Conservation (phyloP, 1,284 basidiomycete genomes). For the Fomitopsis betulina region DNA sequence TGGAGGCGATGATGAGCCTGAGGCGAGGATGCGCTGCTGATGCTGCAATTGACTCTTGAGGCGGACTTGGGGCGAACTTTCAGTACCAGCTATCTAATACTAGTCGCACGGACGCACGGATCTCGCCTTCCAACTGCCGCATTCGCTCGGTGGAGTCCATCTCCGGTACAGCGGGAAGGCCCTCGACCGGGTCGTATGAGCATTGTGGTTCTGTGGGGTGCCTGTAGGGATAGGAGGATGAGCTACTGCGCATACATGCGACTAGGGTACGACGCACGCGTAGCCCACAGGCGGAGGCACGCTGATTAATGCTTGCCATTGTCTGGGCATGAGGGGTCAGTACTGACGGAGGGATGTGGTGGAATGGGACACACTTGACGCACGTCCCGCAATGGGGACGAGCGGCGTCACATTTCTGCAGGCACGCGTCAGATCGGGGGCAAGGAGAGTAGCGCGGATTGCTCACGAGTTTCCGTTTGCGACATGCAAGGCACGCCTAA, state of each 20-base stretch:
- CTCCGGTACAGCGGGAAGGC: constrained; percentile 66
- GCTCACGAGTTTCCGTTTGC: constrained; percentile 74
- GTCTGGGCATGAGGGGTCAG: constrained; percentile 33
- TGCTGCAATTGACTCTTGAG: constrained; percentile 62
- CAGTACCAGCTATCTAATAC: background rate
- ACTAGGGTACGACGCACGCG: constrained; percentile 44
- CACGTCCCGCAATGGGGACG: constrained; percentile 81
- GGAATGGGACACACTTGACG: constrained; percentile 53
- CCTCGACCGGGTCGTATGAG: constrained; percentile 79
- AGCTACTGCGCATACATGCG: background rate
- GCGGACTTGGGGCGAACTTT: constrained; percentile 38
- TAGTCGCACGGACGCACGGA: constrained; percentile 41
- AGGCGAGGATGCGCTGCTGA: constrained; percentile 33
- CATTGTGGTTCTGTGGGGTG: constrained; percentile 79
- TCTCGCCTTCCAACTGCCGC: constrained; percentile 69
- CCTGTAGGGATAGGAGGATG: constrained; percentile 31
- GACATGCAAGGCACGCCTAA: constrained; percentile 75
- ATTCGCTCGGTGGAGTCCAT: constrained; percentile 74
- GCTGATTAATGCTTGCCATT: constrained; percentile 74
- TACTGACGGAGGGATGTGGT: background rate
- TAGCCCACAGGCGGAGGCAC: constrained; percentile 77
- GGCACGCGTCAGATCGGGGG: constrained; percentile 6
- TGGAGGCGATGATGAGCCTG: constrained; percentile 36
- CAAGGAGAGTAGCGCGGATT: constrained; percentile 4
- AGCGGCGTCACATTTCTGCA: constrained; percentile 80